Evolutionary conservation across 371 early-diverging fungal genomes (phyloP).

Genomic region (Nematocida sp.): DNA sequence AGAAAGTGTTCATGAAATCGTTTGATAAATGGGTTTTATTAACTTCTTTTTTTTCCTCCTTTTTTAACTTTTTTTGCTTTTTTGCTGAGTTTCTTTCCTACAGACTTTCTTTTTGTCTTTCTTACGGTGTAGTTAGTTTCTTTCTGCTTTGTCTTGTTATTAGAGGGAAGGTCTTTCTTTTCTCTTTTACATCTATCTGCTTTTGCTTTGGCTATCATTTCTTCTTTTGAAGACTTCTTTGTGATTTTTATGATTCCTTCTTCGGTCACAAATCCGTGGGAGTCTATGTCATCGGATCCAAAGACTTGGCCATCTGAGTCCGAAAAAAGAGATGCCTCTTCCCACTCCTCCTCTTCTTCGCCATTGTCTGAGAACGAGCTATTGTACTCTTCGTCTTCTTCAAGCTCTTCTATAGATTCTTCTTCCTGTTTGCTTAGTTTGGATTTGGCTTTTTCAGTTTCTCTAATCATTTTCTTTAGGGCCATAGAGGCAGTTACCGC

Average conservation of each 20-base stretch:
- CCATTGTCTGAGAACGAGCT: background rate
- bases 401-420: background rate
- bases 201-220: constrained; percentile 49
- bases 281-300: constrained; percentile 15
- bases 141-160: constrained; percentile 44
- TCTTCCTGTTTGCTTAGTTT: constrained; percentile 3
- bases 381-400: background rate
- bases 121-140: constrained; percentile 45
- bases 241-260: constrained; percentile 48
- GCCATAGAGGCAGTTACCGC: constrained; percentile 10
- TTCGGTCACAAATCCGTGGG: constrained; percentile 48
- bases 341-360: constrained; percentile 38
- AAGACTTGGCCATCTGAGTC: background rate
- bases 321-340: background rate
- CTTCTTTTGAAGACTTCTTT: constrained; percentile 58
- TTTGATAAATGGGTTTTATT: too few species aligned
- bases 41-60: too few species aligned
- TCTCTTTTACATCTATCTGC: constrained; percentile 31
- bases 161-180: constrained; percentile 33
- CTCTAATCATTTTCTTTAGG: constrained; percentile 41
- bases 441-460: background rate
- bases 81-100: constrained; percentile 30
- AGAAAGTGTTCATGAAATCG: too few species aligned
- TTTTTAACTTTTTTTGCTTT: constrained; percentile 13
- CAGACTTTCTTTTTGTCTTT: constrained; percentile 28